Evolutionary conservation across 169 alveolate species (phyloP).

Genomic region (Cryptosporidium ubiquitum): DNA sequence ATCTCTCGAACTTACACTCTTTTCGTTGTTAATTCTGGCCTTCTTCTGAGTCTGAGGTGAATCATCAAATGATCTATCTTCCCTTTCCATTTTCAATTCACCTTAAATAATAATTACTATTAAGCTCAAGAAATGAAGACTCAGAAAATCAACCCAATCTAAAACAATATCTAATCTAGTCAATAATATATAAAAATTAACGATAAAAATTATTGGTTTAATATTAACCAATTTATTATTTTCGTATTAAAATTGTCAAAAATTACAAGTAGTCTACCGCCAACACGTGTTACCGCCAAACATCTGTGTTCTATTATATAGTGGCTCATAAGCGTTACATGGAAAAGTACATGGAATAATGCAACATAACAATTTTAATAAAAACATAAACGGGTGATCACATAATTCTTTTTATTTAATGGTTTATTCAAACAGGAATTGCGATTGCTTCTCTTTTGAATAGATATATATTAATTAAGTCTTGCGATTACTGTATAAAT

Average conservation of each 20-base stretch:
- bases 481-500: no score
- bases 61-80: constrained; percentile 9
- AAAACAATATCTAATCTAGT: neutral
- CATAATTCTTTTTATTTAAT: no score
- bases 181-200: neutral
- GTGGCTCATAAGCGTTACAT: neutral
- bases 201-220: neutral
- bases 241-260: neutral
- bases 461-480: no score
- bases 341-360: neutral
- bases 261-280: neutral
- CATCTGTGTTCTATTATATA: neutral
- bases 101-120: neutral
- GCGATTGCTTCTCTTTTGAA: no score
- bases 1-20: neutral
- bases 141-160: neutral
- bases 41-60: constrained; percentile 8
- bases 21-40: neutral
- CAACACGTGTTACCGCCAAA: neutral
- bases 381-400: neutral
- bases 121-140: neutral
- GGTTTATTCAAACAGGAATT: no score
- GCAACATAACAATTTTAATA: neutral
- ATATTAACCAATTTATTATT: neutral
- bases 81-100: constrained; percentile 2